phyloP scores from a whole-genome alignment of 768 basidiomycete species.

The Lactifluus volemus region DNA sequence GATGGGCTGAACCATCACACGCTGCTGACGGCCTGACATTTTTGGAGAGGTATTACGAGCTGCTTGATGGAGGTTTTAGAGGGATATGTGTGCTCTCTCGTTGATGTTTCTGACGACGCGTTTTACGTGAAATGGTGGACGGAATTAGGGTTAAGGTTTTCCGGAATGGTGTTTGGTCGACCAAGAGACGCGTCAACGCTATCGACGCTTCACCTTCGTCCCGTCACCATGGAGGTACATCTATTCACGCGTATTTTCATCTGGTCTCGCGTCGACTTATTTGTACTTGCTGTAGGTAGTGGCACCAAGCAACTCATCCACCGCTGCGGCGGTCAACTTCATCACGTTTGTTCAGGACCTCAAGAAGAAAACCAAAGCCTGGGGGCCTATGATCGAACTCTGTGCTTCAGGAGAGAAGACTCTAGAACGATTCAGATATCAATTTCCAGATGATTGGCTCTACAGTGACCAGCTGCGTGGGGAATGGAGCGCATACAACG shows the following conservation, averaged over 20 bases:
- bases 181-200: conserved; percentile 14
- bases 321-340: conserved; percentile 96
- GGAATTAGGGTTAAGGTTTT: conserved; percentile 12
- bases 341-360: conserved; percentile 99
- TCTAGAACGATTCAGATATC: conserved; percentile 91
- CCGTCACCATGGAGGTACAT: conserved; percentile 29
- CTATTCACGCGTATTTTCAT: background rate
- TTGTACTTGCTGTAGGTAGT: conserved; percentile 27
- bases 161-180: conserved; percentile 4
- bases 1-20: conserved; percentile 99
- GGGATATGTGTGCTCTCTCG: background rate
- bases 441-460: conserved; percentile 96
- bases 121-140: background rate
- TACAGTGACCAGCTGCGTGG: conserved; percentile 96
- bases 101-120: background rate
- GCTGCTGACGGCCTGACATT: conserved; percentile 90
- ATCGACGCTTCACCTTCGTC: conserved; percentile 12
- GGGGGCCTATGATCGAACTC: conserved; percentile 93
- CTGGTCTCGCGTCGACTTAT: conserved; percentile 1
- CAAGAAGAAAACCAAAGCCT: conserved; percentile 93
- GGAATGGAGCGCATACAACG: conserved; percentile 98
- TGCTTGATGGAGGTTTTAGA: background rate
- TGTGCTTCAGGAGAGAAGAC: conserved; percentile 96
- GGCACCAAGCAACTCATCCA: conserved; percentile 79
- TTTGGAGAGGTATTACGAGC: conserved; percentile 24